A percentile compares a stretch with the other conserved stretches of the same genome.
These are phyloP conservation scores for Calophaca sinica DNA, from an alignment of 306 rosid species.

Conservation along the genomic window DNA sequence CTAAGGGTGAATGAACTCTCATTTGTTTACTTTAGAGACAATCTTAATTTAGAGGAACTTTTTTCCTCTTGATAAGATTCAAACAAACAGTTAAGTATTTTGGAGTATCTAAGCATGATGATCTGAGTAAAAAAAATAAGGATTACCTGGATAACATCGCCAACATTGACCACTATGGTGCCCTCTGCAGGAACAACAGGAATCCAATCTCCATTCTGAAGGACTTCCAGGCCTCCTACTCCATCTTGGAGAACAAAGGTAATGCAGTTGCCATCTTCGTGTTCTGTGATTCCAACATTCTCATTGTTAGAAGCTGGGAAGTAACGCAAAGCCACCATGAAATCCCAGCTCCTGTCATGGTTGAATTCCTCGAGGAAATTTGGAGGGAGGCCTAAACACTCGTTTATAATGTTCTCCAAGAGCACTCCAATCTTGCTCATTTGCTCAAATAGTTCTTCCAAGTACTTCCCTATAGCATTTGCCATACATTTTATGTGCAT, in stretches of 20 bases:
- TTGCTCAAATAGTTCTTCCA: slow-evolving; percentile 58
- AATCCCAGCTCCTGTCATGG: slow-evolving; percentile 62
- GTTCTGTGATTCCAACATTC: slow-evolving; percentile 50
- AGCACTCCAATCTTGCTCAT: slow-evolving; percentile 43
- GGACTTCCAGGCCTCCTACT: slow-evolving; percentile 60
- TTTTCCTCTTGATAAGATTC: no score
- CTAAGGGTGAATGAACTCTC: no score
- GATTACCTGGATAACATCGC: slow-evolving; percentile 59
- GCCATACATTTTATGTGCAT: not conserved
- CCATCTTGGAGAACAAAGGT: slow-evolving; percentile 60
- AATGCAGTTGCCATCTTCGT: slow-evolving; percentile 57
- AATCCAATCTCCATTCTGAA: slow-evolving; percentile 53
- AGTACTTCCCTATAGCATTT: slow-evolving; percentile 49
- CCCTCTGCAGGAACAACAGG: slow-evolving; percentile 54
- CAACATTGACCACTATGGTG: slow-evolving; percentile 62
- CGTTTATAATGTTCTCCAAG: slow-evolving; percentile 56
- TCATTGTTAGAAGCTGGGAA: slow-evolving; percentile 51
- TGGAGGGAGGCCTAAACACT: slow-evolving; percentile 62
- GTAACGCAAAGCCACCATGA: slow-evolving; percentile 51
- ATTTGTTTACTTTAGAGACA: no score
- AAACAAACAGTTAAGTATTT: not conserved
- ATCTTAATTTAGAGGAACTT: no score
- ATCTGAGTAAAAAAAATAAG: no score
- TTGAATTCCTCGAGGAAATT: slow-evolving; percentile 54
- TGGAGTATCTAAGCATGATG: no score